Conservation (phyloP, 441 rosid genomes). For the Hura crepitans region DNA sequence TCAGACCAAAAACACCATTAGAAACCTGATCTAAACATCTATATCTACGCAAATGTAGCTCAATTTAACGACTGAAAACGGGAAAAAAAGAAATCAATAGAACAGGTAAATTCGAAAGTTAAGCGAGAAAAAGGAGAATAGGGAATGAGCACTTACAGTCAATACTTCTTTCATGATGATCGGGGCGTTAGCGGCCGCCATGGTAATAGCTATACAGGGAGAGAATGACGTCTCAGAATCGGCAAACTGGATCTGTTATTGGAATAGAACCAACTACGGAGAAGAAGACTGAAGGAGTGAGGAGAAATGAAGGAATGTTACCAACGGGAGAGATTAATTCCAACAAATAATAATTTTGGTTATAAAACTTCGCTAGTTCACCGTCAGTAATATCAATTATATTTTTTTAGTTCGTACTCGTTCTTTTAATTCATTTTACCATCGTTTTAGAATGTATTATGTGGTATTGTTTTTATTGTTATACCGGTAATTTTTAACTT, state of each 20-base stretch:
- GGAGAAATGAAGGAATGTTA: slow-evolving; percentile 1
- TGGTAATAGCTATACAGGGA: slow-evolving; percentile 14
- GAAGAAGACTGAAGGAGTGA: slow-evolving; percentile 38
- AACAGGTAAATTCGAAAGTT: not conserved
- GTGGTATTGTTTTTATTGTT: too few species aligned
- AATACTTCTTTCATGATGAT: slow-evolving; percentile 57
- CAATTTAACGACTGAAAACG: not conserved
- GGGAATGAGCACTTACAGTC: slow-evolving; percentile 32
- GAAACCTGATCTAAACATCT: not conserved
- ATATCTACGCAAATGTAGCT: not conserved
- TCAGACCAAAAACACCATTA: slow-evolving; percentile 15
- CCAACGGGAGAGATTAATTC: slow-evolving; percentile 33
- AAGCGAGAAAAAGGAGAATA: not conserved
- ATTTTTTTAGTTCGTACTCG: too few species aligned
- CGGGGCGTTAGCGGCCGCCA: slow-evolving; percentile 67
- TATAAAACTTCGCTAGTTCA: too few species aligned
- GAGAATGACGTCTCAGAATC: slow-evolving; percentile 35
- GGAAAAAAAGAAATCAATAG: not conserved
- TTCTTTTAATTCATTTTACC: too few species aligned
- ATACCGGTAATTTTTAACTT: too few species aligned
- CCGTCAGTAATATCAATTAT: too few species aligned
- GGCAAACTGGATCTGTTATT: slow-evolving; percentile 40
- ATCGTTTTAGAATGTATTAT: too few species aligned
- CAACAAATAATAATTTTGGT: too few species aligned
- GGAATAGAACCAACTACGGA: slow-evolving; percentile 32